These are phyloP conservation scores for Uronychia binucleata DNA, from an alignment of 73 alveolate genomes.

Conservation along the genomic window DNA sequence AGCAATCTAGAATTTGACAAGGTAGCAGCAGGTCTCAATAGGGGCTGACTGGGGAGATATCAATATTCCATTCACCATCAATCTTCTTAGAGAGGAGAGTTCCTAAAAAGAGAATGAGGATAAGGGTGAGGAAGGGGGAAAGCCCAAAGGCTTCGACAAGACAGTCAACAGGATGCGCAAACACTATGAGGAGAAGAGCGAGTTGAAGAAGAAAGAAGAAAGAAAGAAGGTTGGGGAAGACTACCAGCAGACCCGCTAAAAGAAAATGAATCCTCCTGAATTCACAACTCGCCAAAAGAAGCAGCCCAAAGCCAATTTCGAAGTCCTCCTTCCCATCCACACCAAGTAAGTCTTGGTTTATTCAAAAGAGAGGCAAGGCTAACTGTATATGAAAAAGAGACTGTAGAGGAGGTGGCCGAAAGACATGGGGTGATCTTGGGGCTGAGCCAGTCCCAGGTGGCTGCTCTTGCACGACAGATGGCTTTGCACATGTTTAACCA, in stretches of 20 bases:
- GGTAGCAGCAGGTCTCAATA: no score
- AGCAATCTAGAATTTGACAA: no score
- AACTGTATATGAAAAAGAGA: not conserved
- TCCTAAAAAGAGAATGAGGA: no score
- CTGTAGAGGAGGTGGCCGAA: not conserved
- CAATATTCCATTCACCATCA: no score
- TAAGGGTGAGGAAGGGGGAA: not conserved
- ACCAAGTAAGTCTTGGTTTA: not conserved
- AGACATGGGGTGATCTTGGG: not conserved
- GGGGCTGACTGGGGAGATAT: no score
- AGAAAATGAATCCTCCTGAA: not conserved
- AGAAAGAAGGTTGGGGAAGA: not conserved
- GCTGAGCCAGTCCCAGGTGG: not conserved
- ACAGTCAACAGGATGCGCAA: not conserved
- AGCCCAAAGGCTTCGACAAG: not conserved
- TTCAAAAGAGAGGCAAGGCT: not conserved
- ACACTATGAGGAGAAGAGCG: not conserved
- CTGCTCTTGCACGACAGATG: not conserved
- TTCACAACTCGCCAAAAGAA: not conserved
- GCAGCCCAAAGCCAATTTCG: not conserved
- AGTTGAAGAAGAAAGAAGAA: not conserved
- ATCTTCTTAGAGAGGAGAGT: no score
- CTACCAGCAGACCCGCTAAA: not conserved
- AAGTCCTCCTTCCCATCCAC: not conserved
- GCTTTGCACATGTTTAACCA: not conserved